Base-by-base conservation (phyloP, 2,329 filamentous ascomycete species). In the Fusarium pininemorale region DNA sequence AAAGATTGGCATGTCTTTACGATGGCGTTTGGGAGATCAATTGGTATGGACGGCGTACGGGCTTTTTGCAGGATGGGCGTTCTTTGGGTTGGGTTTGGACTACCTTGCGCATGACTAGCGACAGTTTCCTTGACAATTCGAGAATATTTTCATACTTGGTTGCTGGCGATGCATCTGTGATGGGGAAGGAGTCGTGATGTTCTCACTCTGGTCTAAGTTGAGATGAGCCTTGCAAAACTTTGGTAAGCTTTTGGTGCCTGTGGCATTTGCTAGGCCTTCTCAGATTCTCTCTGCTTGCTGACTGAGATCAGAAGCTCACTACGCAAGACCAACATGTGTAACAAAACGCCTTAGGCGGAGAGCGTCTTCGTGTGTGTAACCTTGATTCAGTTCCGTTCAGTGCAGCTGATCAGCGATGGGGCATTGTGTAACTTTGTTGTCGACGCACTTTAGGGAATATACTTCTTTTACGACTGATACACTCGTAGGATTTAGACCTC, bases 1-100 rank as follows among this genome's bases (percentile, higher is more conserved):
- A 45, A 56, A 44, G 35, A 61, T 51, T 66, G 37, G 30, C n/a
- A 48, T 50, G 66, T 42, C 59, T 58, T 70, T 44, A 69, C 28
- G 63, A 69, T 51, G 71, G 71, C 58, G 71, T 74, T 72, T 41
- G 14, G 24, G 7, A 16, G 28, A 13, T 28, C 13, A 39, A 38
- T 47, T 28, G 39, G 54, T 56, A 51, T 50, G 41, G 20, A 50
- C 16, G 71, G 71, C 63, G 58, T 69, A 72, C 35, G n/a, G 48
- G 59, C 30, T 58, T 60, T 35, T 55, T 44, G 50, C 35, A 47
- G 42, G 42, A 57, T 56, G 38, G 71, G 71, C 55, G 71, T 63
- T 74, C 50, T n/a, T 24, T 20, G 20, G 58, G 44, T 41, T 9
- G 28, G 45, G 50, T 44, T 55, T 28, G 57, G 47, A 30, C 47